phyloP scores from a whole-genome alignment of 441 rosid genomes.

The Populus hybrid region DNA sequence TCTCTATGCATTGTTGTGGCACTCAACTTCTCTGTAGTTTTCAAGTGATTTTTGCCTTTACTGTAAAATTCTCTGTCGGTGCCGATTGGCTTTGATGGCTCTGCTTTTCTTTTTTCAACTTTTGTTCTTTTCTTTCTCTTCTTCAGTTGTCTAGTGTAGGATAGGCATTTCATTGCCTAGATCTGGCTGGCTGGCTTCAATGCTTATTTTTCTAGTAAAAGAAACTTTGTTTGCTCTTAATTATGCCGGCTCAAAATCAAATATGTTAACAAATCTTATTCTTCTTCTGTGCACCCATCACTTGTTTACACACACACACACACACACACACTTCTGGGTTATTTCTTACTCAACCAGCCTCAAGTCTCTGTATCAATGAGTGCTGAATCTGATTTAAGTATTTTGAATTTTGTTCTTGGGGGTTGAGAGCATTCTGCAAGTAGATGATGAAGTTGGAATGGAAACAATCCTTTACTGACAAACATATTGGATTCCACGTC shows the following conservation, averaged over 20 bases:
- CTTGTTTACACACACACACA: neutral
- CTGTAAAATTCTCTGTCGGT: constrained; percentile 3
- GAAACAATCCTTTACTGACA: neutral
- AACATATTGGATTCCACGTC: neutral
- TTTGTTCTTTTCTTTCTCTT: too few relatives aligned
- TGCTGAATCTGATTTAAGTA: neutral
- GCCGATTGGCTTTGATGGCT: neutral
- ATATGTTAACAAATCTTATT: neutral
- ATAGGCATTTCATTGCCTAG: constrained; percentile 1
- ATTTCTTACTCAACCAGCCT: neutral
- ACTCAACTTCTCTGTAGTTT: neutral
- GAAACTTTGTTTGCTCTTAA: neutral
- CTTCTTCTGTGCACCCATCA: neutral
- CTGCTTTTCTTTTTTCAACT: neutral
- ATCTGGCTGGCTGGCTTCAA: neutral
- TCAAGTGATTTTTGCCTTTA: neutral
- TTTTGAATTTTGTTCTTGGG: neutral
- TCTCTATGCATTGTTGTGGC: neutral
- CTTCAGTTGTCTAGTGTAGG: neutral
- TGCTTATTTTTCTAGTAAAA: neutral
- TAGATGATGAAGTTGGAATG: neutral
- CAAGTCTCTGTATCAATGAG: neutral
- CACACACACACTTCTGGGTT: neutral
- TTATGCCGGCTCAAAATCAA: too few relatives aligned
- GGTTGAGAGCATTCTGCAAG: neutral